Conservation (phyloP, 2,329 filamentous ascomycete species). For the Thyridium curvatum region DNA sequence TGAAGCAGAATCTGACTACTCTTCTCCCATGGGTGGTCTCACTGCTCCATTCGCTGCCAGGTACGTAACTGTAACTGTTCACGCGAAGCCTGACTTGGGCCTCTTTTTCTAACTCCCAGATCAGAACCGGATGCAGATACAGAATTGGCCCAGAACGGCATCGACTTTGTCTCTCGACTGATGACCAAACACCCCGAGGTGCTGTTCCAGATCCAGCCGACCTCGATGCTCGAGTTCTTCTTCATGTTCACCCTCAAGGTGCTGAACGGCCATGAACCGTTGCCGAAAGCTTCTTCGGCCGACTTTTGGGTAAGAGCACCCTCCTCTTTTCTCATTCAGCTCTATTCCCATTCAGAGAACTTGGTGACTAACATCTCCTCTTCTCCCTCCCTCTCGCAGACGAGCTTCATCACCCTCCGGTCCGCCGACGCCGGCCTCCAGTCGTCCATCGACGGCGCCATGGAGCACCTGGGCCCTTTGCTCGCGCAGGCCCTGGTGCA, state of each 20-base stretch:
- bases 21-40: constrained; percentile 57
- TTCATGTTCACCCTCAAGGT: constrained; percentile 68
- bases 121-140: constrained; percentile 56
- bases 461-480: constrained; percentile 54
- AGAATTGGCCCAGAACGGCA: constrained; percentile 66
- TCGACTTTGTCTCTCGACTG: constrained; percentile 64
- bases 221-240: constrained; percentile 54
- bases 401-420: constrained; percentile 44
- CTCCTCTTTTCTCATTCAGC: not conserved
- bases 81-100: not conserved
- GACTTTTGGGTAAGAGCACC: constrained; percentile 62
- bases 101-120: not conserved
- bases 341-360: not conserved
- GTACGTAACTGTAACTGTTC: too few relatives aligned
- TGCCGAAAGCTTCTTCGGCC: constrained; percentile 68
- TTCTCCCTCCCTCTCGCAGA: constrained; percentile 28
- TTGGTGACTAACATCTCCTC: not conserved
- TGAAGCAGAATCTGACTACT: constrained; percentile 40
- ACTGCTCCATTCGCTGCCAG: constrained; percentile 56
- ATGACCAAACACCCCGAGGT: constrained; percentile 55
- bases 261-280: constrained; percentile 62
- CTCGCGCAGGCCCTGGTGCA: constrained; percentile 54
- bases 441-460: constrained; percentile 38
- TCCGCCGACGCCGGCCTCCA: constrained; percentile 34
- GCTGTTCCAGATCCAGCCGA: constrained; percentile 51